These are phyloP conservation scores for Smittium culicis DNA, from an alignment of 371 early-diverging fungal genomes.

Conservation along the genomic window DNA sequence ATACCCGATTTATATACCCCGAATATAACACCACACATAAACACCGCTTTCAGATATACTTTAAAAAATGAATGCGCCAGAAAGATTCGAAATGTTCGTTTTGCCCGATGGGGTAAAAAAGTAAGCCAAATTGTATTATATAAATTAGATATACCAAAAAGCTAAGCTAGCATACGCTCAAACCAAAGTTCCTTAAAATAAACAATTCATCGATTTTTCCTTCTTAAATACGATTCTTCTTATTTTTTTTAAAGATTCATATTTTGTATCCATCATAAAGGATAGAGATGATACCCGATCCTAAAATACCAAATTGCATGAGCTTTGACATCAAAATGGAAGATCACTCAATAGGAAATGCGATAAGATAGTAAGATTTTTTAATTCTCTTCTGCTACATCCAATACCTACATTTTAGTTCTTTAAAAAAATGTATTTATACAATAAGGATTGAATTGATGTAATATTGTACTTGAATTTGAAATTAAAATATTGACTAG, in stretches of 20 bases:
- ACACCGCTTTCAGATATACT: too few relatives aligned
- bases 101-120: constrained; percentile 80
- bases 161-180: neutral
- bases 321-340: constrained; percentile 87
- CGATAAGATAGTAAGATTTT: constrained; percentile 62
- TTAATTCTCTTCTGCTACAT: neutral
- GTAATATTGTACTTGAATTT: too few relatives aligned
- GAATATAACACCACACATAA: too few relatives aligned
- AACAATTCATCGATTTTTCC: neutral
- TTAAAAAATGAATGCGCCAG: constrained; percentile 75
- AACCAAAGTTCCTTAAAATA: neutral
- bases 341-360: constrained; percentile 94
- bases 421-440: too few relatives aligned
- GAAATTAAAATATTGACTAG: too few relatives aligned
- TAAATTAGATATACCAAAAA: too few relatives aligned
- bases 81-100: constrained; percentile 75
- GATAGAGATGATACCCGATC: constrained; percentile 70
- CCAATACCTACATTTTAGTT: neutral
- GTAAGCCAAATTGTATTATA: too few relatives aligned
- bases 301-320: constrained; percentile 87
- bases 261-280: too few relatives aligned
- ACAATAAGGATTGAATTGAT: too few relatives aligned
- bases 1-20: too few relatives aligned
- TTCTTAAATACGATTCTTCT: neutral
- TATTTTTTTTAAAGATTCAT: too few relatives aligned